Evolutionary conservation across 2,329 filamentous ascomycete species (phyloP).

Genomic region (Aspergillus caelatus): DNA sequence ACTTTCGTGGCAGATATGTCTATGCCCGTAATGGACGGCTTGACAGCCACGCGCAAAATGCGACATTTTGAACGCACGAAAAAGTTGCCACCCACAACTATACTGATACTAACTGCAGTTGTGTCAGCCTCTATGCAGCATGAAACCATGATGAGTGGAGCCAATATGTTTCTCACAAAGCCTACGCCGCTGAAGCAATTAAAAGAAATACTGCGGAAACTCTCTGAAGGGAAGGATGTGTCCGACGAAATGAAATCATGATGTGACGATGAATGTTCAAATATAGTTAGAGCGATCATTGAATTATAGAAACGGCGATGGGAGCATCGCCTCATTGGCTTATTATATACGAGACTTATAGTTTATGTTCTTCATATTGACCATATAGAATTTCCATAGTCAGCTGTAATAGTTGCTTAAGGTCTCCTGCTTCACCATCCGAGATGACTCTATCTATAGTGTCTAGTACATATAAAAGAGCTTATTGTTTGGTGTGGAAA

Average conservation of each 20-base stretch:
- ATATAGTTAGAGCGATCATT: neutral
- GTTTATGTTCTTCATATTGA: too few relatives aligned
- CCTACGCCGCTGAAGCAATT: slow-evolving; percentile 29
- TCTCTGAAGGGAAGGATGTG: neutral
- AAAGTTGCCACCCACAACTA: slow-evolving; percentile 14
- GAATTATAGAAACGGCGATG: too few relatives aligned
- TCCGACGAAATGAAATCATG: neutral
- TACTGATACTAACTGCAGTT: slow-evolving; percentile 31
- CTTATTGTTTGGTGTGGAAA: neutral
- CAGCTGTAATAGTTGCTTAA: too few relatives aligned
- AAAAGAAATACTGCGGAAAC: neutral
- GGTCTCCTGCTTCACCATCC: neutral
- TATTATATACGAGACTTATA: too few relatives aligned
- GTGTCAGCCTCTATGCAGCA: slow-evolving; percentile 30
- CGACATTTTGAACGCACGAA: slow-evolving; percentile 24
- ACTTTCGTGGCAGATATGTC: slow-evolving; percentile 28
- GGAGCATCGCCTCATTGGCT: too few relatives aligned
- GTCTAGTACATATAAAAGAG: neutral
- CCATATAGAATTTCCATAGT: too few relatives aligned
- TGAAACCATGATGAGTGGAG: slow-evolving; percentile 29
- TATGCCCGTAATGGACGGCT: slow-evolving; percentile 39
- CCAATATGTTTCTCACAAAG: slow-evolving; percentile 33
- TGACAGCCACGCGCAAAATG: slow-evolving; percentile 32
- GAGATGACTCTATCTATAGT: neutral
- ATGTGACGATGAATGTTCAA: neutral